These are phyloP conservation scores for Casuarina equisetifolia DNA, from an alignment of 306 rosid genomes.

Conservation along the genomic window DNA sequence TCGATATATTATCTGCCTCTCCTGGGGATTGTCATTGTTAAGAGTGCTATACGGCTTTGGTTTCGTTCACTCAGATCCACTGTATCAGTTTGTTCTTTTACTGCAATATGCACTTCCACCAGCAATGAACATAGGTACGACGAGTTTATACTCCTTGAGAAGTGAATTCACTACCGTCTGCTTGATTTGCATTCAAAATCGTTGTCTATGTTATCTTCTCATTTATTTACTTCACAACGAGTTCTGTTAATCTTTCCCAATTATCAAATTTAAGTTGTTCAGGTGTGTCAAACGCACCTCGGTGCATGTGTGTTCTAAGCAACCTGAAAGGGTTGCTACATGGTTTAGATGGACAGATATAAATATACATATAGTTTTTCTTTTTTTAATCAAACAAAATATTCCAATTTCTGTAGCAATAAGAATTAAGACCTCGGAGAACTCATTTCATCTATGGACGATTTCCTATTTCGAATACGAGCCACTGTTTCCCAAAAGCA, in stretches of 20 bases:
- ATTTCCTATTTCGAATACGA: no score
- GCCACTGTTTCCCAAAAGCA: no score
- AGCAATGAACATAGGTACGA: conserved; percentile 70
- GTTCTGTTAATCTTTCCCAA: background rate
- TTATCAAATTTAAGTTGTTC: background rate
- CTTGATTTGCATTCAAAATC: background rate
- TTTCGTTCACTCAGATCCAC: conserved; percentile 59
- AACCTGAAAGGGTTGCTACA: no score
- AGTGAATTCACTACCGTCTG: background rate
- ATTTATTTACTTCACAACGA: background rate
- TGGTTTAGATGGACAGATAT: background rate
- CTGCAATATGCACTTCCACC: conserved; percentile 84
- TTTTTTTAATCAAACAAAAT: background rate
- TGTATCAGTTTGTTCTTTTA: conserved; percentile 63
- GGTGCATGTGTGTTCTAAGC: no score
- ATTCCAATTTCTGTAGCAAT: background rate
- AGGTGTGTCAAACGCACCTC: background rate
- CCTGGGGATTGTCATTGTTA: conserved; percentile 49
- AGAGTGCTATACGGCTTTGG: conserved; percentile 59
- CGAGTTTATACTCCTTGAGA: background rate
- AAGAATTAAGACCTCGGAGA: background rate
- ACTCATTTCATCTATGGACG: background rate
- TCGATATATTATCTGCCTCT: conserved; percentile 62
- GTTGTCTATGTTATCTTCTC: background rate
- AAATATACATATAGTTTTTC: background rate